These are phyloP conservation scores for Sporobolomyces pararoseus DNA, from an alignment of 768 basidiomycete genomes.

Conservation along the genomic window DNA sequence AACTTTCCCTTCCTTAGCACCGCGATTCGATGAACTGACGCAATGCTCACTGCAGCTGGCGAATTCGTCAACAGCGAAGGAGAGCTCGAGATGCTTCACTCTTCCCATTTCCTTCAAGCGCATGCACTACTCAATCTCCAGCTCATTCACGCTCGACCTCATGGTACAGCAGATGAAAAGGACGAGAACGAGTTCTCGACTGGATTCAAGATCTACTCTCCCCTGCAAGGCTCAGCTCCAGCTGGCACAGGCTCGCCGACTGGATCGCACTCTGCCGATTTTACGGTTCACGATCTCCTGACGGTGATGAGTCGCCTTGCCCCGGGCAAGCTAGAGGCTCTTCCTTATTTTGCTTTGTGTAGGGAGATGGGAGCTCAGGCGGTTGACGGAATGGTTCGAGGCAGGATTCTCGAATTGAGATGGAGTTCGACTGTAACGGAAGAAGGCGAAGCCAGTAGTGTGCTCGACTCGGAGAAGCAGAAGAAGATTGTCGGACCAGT, in stretches of 20 bases:
- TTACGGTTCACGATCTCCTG: slow-evolving; percentile 72
- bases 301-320: slow-evolving; percentile 71
- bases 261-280: slow-evolving; percentile 61
- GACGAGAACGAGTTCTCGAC: slow-evolving; percentile 46
- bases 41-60: slow-evolving; percentile 56
- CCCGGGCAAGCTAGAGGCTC: slow-evolving; percentile 58
- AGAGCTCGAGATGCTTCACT: slow-evolving; percentile 61
- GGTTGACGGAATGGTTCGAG: slow-evolving; percentile 79
- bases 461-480: slow-evolving; percentile 54
- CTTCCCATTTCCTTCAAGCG: slow-evolving; percentile 79
- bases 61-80: slow-evolving; percentile 60
- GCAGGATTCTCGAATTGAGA: slow-evolving; percentile 57
- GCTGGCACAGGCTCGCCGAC: slow-evolving; percentile 31
- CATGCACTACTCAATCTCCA: slow-evolving; percentile 78
- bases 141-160: slow-evolving; percentile 76
- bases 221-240: slow-evolving; percentile 44
- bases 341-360: slow-evolving; percentile 77
- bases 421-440: slow-evolving; percentile 53
- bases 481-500: slow-evolving; percentile 67
- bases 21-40: too few relatives aligned
- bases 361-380: slow-evolving; percentile 76
- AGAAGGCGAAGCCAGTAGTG: slow-evolving; percentile 51
- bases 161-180: slow-evolving; percentile 49
- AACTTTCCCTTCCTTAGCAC: slow-evolving; percentile 66
- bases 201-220: slow-evolving; percentile 53